phyloP scores from a whole-genome alignment of 1,139 yeast genomes.

The Wickerhamiella pararugosa region DNA sequence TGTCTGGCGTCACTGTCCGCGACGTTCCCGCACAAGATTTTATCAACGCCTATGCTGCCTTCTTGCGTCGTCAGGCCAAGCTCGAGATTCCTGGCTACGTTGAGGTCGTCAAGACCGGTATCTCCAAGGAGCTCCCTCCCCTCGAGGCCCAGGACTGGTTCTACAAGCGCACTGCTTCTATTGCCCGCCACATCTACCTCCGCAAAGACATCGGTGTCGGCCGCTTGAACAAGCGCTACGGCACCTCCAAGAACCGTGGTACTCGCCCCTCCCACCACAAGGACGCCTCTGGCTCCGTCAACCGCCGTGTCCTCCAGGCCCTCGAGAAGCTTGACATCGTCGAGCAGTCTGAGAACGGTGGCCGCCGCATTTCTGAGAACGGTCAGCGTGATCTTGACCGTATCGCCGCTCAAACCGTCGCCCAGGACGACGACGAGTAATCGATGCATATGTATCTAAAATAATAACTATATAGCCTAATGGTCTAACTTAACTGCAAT shows the following conservation, averaged over 20 bases:
- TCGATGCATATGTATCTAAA: constrained; percentile 5
- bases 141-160: constrained; percentile 99
- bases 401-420: constrained; percentile 98
- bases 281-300: constrained; percentile 97
- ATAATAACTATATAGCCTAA: too few species aligned
- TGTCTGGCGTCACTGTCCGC: constrained; percentile 98
- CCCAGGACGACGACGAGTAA: constrained; percentile 34
- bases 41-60: constrained; percentile 98
- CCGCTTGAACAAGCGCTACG: constrained; percentile 96
- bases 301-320: constrained; percentile 97
- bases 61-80: constrained; percentile 99
- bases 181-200: constrained; percentile 99
- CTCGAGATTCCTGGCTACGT: constrained; percentile 99
- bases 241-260: constrained; percentile 99
- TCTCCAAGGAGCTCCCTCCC: constrained; percentile 99
- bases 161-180: constrained; percentile 99
- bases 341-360: constrained; percentile 96
- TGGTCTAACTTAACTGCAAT: too few species aligned
- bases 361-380: constrained; percentile 98
- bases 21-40: constrained; percentile 99
- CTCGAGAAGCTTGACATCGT: constrained; percentile 96
- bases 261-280: constrained; percentile 97
- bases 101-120: constrained; percentile 97
- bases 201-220: constrained; percentile 99
- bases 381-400: constrained; percentile 99